phyloP scores from a whole-genome alignment of 2,329 filamentous ascomycete genomes.

The Lecanicillium sp. region DNA sequence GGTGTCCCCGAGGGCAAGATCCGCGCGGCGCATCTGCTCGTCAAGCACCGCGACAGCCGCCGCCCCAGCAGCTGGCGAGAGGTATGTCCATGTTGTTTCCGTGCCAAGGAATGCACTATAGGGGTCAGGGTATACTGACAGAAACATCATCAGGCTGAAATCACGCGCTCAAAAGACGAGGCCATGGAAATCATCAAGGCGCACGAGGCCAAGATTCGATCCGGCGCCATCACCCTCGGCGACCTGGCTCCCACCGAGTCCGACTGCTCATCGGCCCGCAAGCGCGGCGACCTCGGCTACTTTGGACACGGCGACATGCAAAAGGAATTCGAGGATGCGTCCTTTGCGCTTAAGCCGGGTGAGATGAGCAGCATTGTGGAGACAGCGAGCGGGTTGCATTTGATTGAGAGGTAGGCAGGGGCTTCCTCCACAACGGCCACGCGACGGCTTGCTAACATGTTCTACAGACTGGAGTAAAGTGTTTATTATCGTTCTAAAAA shows the following conservation, averaged over 20 bases:
- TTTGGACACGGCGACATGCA: constrained; percentile 97
- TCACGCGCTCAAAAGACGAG: constrained; percentile 83
- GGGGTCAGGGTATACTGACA: too few relatives aligned
- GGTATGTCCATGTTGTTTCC: constrained; percentile 28
- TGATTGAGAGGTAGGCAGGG: constrained; percentile 81
- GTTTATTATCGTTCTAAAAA: neutral
- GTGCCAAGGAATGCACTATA: too few relatives aligned
- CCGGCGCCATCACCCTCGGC: constrained; percentile 61
- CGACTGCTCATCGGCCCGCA: constrained; percentile 91
- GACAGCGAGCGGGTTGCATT: constrained; percentile 87
- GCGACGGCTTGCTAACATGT: constrained; percentile 5
- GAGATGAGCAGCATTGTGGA: constrained; percentile 83
- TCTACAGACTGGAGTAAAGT: constrained; percentile 7
- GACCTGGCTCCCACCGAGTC: constrained; percentile 85
- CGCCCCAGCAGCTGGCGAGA: constrained; percentile 91
- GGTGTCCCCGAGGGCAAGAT: constrained; percentile 68
- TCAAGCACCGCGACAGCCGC: constrained; percentile 87
- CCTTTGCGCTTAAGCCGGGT: constrained; percentile 81
- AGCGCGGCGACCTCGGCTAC: constrained; percentile 89
- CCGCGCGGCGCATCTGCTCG: constrained; percentile 81
- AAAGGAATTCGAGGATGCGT: constrained; percentile 94
- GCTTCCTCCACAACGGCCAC: neutral
- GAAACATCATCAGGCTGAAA: constrained; percentile 62
- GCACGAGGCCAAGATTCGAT: constrained; percentile 70
- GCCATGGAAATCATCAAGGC: constrained; percentile 68